Evolutionary conservation across 2,329 filamentous ascomycete species (phyloP).

Genomic region (Plectosphaerella cucumerina): DNA sequence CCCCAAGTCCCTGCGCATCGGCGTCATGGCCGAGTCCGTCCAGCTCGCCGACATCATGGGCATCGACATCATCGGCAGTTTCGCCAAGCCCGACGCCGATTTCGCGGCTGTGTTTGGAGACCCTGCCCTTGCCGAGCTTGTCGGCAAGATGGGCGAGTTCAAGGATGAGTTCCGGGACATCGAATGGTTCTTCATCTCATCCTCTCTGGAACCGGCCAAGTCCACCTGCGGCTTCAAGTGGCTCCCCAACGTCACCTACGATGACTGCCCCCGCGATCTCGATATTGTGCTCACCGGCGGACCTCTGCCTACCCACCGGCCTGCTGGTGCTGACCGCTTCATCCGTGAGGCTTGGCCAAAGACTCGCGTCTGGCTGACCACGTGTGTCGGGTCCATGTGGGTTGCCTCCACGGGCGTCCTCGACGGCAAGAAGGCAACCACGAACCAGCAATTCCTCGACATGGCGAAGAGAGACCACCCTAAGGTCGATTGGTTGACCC

Average conservation of each 20-base stretch:
- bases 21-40: constrained; percentile 30
- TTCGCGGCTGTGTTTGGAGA: constrained; percentile 13
- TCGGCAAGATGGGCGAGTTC: constrained; percentile 11
- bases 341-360: constrained; percentile 27
- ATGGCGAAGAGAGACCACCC: constrained; percentile 23
- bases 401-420: constrained; percentile 29
- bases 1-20: constrained; percentile 26
- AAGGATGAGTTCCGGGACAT: constrained; percentile 20
- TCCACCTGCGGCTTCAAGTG: constrained; percentile 25
- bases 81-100: constrained; percentile 19
- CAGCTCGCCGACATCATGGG: constrained; percentile 34
- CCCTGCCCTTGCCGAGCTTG: constrained; percentile 3
- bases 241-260: constrained; percentile 32
- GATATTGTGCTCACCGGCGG: constrained; percentile 35
- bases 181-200: constrained; percentile 32
- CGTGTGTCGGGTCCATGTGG: constrained; percentile 33
- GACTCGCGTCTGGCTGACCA: constrained; percentile 30
- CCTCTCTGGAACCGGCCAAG: constrained; percentile 23
- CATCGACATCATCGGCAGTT: constrained; percentile 33
- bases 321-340: constrained; percentile 26
- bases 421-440: constrained; percentile 31
- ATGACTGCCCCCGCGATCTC: constrained; percentile 32
- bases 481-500: constrained; percentile 29
- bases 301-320: constrained; percentile 22
- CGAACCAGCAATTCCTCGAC: constrained; percentile 25